Evolutionary conservation across 2,329 filamentous ascomycete genomes (phyloP).

Genomic region (Botrytis fragariae): DNA sequence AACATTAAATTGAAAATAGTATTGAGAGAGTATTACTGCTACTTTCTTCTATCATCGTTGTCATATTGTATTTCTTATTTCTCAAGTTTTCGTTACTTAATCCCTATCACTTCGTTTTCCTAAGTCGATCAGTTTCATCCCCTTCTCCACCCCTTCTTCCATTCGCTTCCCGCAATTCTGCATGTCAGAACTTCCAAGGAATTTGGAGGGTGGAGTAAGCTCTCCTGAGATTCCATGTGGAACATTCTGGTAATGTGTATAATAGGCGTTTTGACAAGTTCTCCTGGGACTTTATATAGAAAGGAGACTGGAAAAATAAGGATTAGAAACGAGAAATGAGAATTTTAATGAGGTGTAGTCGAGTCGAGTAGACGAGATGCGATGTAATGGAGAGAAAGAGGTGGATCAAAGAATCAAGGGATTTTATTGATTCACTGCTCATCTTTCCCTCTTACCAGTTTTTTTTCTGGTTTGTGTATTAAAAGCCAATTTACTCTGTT

Average conservation of each 20-base stretch:
- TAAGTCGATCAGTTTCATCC: not conserved
- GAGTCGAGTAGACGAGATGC: no score
- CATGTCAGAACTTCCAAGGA: accelerated
- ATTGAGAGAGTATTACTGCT: not conserved
- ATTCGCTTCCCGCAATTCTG: not conserved
- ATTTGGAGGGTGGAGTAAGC: not conserved
- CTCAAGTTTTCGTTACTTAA: not conserved
- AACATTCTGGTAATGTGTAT: not conserved
- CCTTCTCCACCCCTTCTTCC: accelerated
- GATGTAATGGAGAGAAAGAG: no score
- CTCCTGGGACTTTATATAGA: no score
- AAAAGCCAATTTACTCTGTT: no score
- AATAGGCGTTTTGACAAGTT: not conserved
- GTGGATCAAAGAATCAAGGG: no score
- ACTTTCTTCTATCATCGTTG: not conserved
- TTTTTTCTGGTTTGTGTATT: no score
- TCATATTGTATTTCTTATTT: not conserved
- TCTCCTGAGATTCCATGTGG: not conserved
- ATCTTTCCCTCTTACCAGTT: no score
- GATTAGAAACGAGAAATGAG: no score
- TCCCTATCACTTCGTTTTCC: not conserved
- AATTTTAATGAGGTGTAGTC: no score
- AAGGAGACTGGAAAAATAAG: no score
- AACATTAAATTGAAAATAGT: not conserved
- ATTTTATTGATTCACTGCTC: no score